A percentile compares a stretch with the other conserved stretches of the same genome.
Evolutionary conservation across 2,329 filamentous ascomycete species (phyloP).

Genomic region (Alternaria sp.): DNA sequence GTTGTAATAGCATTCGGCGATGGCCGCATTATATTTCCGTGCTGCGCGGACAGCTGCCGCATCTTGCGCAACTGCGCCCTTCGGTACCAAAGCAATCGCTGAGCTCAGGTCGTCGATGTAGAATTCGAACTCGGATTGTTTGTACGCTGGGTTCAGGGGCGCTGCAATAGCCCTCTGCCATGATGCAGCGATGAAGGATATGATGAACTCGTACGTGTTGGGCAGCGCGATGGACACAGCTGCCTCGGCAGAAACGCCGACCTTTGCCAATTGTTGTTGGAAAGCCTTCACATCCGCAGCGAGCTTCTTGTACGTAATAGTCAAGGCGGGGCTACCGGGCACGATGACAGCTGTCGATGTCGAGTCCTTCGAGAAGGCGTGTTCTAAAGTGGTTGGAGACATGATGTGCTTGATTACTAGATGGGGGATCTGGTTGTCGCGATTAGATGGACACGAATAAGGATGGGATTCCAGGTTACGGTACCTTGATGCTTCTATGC

Average conservation of each 20-base stretch:
- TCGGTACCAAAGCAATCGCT: conserved; percentile 77
- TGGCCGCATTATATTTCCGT: conserved; percentile 79
- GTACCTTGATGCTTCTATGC: conserved; percentile 18
- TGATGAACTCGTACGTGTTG: conserved; percentile 88
- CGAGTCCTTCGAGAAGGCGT: conserved; percentile 63
- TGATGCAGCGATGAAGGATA: conserved; percentile 84
- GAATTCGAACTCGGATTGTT: conserved; percentile 89
- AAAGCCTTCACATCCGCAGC: conserved; percentile 72
- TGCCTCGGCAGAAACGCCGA: conserved; percentile 73
- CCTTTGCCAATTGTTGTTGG: conserved; percentile 77
- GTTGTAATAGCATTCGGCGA: conserved; percentile 87
- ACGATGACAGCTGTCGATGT: conserved; percentile 73
- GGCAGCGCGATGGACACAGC: conserved; percentile 84
- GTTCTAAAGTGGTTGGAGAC: conserved; percentile 66
- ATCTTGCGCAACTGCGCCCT: conserved; percentile 71
- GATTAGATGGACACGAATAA: conserved; percentile 14
- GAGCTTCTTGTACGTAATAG: conserved; percentile 75
- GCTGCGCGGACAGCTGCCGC: conserved; percentile 79
- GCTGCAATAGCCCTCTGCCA: conserved; percentile 85
- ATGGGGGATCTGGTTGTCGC: conserved; percentile 21
- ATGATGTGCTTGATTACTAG: conserved; percentile 47
- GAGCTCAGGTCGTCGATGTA: conserved; percentile 89
- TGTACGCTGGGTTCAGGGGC: conserved; percentile 87
- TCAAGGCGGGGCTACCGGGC: conserved; percentile 70
- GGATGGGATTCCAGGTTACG: neutral